Evolutionary conservation across 2,329 filamentous ascomycete species (phyloP), one percentile per base, ranked within the genome.

Genomic region (Alternaria triticina): DNA sequence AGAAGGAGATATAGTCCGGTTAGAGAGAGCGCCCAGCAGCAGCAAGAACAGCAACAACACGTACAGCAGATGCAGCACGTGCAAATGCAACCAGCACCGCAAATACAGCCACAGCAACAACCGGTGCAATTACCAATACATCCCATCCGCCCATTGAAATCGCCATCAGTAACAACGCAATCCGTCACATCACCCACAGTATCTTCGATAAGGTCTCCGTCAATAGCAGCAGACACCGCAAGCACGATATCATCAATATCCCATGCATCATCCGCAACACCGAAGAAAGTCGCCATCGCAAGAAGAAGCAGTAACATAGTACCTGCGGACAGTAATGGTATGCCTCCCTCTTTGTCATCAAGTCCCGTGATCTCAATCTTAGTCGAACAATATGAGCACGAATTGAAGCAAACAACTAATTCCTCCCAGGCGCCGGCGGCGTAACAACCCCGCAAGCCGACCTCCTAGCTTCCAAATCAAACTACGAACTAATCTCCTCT

Each of bases 1-100:
- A 72, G 73, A 44, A 70, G 73, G 52, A 68, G 73, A 70, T 72
- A 74, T 61, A 76, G 73, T 62, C 73, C 73, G 7, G 69, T 72
- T 17, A 60, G 72, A 51, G 73, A 76, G 54, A 73, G 70, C 55
- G 72, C 65, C 8, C 70, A 71, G 12, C 64, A 70, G 51, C 70
- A 70, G 17, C 63, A 65, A 13, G 67, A 70, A 22, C 64, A 69
- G 22, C 61, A 64, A 10, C 67, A 66, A 30, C 64, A 52, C 6
- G 11, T 6, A 43, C 51, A 54, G 15, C 51, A 54, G 5, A 20
- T 40, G 15, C 51, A 54, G 20, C 30, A 54, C 28, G 49, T 51
- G 11, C 57, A 60, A 40, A n/a, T 54, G 51, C 66, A 60, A 17
- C 43, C 40, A 27, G 17, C 45, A 13, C 46, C 44, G 11, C 59